Evolutionary conservation across 257 asterid species (phyloP).

Genomic region (Verbascum thapsus): DNA sequence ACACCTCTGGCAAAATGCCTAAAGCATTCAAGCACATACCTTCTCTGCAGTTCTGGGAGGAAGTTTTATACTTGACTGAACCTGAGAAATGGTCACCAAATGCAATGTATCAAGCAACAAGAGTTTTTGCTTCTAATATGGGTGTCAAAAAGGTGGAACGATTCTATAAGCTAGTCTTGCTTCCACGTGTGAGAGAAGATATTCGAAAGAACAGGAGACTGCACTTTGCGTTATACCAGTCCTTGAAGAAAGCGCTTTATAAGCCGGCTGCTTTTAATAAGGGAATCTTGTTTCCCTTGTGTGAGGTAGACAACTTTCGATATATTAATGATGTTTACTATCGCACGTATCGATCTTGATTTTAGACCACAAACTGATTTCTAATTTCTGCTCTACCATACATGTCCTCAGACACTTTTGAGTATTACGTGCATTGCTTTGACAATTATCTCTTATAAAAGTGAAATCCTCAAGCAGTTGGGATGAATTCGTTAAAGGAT

Average conservation of each 20-base stretch:
- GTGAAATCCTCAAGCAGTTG: not conserved
- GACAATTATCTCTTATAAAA: not conserved
- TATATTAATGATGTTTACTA: conserved; percentile 5
- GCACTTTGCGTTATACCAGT: conserved; percentile 83
- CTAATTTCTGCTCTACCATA: not conserved
- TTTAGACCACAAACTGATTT: conserved; percentile 1
- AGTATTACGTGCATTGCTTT: not conserved
- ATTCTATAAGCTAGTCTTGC: conserved; percentile 81
- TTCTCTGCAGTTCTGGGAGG: conserved; percentile 80
- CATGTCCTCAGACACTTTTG: not conserved
- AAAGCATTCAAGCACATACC: conserved; percentile 91
- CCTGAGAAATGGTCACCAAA: conserved; percentile 95
- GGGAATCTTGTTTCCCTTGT: conserved; percentile 79
- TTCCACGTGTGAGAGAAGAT: conserved; percentile 94
- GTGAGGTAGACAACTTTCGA: conserved; percentile 61
- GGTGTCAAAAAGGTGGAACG: conserved; percentile 82
- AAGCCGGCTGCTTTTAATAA: conserved; percentile 96
- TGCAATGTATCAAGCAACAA: conserved; percentile 92
- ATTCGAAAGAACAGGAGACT: conserved; percentile 78
- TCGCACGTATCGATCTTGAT: not conserved
- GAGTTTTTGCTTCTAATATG: conserved; percentile 88
- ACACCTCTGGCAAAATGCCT: conserved; percentile 84
- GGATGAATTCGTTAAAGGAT: not conserved
- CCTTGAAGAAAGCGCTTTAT: conserved; percentile 77
- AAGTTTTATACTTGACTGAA: conserved; percentile 77